Conservation (phyloP, 169 alveolate genomes). For the Plasmodium vivax region DNA sequence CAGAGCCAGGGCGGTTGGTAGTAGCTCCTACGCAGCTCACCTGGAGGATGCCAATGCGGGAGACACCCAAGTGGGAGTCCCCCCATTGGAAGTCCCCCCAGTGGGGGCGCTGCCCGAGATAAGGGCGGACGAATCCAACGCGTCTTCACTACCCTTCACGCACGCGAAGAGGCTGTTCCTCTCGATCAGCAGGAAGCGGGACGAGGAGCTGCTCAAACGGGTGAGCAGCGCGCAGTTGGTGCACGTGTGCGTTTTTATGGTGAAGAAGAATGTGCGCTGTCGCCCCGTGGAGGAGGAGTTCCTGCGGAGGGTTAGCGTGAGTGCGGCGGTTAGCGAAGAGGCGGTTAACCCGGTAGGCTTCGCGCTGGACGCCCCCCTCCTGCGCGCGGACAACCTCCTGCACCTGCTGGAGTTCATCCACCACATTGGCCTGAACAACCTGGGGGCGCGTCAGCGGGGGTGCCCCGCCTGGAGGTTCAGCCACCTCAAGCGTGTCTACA, state of each 20-base stretch:
- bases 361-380: background rate
- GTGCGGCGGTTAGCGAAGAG: too few species aligned
- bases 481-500: constrained; percentile 7
- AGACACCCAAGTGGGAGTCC: too few species aligned
- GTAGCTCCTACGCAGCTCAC: background rate
- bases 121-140: background rate
- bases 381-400: background rate
- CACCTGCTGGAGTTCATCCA: constrained; percentile 53
- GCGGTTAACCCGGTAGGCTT: background rate
- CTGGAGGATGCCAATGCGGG: background rate
- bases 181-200: background rate
- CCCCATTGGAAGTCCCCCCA: background rate
- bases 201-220: background rate
- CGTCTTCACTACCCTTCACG: background rate
- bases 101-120: background rate
- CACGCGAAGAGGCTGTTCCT: constrained; percentile 20
- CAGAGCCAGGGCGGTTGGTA: background rate
- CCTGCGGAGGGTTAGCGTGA: constrained; percentile 3
- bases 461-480: background rate
- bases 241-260: constrained; percentile 36
- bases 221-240: constrained; percentile 14
- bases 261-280: constrained; percentile 21
- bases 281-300: constrained; percentile 27
- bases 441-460: background rate
- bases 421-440: constrained; percentile 27